Base-by-base conservation (phyloP, 1,139 yeast species). In the Yamadazyma taylorii region DNA sequence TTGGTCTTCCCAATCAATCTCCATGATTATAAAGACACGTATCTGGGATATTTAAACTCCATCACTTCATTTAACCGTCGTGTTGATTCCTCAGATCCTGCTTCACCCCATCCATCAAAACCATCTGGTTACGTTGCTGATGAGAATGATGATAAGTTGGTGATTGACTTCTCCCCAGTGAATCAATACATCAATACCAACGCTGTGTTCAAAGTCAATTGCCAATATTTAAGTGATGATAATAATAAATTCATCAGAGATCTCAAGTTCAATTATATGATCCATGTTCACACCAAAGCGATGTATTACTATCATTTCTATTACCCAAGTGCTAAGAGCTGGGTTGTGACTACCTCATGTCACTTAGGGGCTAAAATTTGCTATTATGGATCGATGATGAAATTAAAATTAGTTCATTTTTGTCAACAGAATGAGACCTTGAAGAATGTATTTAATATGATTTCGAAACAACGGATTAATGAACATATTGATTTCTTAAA, bases 201-300 rank as follows among this genome's bases (percentile, higher is more conserved):
- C n/a, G 21, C 30, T 4, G 10, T 27, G 10, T 27, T 27, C 13
- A 8, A 27, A 16, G 11, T 14, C 16, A 27, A 21, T 27, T 27
- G 30, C 16, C 19, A 27, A 4, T 27, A 27, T 16, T 27, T 16
- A 6, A 27, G 30, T 21, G 30, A 27, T 27, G 30, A 27, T 3
- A 27, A 16, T 16, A 27, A 27, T 16, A 27, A 27, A n/a, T 16
- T 27, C 4, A 27, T 27, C 16, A 27, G 30, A 16, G 30, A 29
- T 16, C 12, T 40, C 12, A 43, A 44, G 32, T 48, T 47, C 32
- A 34, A 35, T n/a, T 48, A 47, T 31, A 46, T 47, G 35, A 41
- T 48, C 16, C 41, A 44, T 22, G 40, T 48, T 8, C 33, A 42
- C 17, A 43, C 45, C 7, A 33, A 39, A 23, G 26, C 42, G 14